A percentile compares a stretch with the other conserved stretches of the same genome.
Evolutionary conservation across 108 stramenopile species (phyloP).

Genomic region (Conticribra guillardii): DNA sequence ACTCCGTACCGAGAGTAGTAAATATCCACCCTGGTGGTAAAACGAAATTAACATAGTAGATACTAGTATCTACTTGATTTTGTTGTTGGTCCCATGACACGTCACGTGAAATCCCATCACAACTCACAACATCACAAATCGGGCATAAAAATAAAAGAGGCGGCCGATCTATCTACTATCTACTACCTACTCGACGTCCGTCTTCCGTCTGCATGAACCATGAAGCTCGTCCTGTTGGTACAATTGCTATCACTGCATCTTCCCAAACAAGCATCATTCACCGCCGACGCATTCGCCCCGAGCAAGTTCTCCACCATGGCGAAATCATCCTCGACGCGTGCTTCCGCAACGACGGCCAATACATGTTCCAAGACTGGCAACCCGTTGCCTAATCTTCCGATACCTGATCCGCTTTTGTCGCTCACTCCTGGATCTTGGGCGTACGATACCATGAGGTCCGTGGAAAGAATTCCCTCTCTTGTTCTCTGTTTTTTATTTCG

Average conservation of each 20-base stretch:
- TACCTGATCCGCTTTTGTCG: constrained; percentile 74
- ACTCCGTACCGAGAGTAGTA: too few species aligned
- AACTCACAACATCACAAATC: too few species aligned
- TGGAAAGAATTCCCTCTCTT: too few species aligned
- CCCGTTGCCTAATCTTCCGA: constrained; percentile 71
- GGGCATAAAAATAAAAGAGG: too few species aligned
- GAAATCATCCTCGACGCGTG: not conserved
- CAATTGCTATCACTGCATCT: not conserved
- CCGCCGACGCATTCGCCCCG: not conserved
- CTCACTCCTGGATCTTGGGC: constrained; percentile 93
- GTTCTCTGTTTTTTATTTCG: too few species aligned
- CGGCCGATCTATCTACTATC: too few species aligned
- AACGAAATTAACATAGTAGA: too few species aligned
- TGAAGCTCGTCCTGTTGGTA: not conserved
- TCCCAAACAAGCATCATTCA: not conserved
- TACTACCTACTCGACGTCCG: too few species aligned
- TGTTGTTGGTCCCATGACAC: too few species aligned
- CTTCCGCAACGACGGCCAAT: constrained; percentile 4
- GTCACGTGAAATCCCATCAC: too few species aligned
- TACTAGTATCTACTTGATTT: too few species aligned
- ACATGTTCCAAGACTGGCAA: constrained; percentile 33
- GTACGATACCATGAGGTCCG: constrained; percentile 89
- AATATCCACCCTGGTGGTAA: too few species aligned
- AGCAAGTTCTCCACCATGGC: not conserved
- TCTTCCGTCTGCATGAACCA: not conserved